Base-by-base conservation (phyloP, 805 yeast genomes). In the Ascoidea rubescens region DNA sequence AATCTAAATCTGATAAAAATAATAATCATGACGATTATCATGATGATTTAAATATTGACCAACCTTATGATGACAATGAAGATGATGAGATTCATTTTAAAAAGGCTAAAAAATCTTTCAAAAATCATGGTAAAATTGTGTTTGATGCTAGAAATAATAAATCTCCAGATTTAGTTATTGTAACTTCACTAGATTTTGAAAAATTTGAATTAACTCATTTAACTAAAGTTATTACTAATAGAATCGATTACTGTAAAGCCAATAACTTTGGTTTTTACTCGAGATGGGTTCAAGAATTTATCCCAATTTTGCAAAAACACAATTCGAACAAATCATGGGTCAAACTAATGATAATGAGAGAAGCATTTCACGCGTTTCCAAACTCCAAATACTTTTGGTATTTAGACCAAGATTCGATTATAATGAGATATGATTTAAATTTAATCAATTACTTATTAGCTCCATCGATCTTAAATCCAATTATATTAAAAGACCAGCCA, bases 341-440 rank as follows among this genome's bases (percentile, higher is more conserved):
- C 37, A 78, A 82, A 57, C 61, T 82, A 32, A 75, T 77, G 53
- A 64, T 82, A 46, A 64, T 87, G 63, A 75, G 95, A 55, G 93
- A 90, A 47, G 97, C 98, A n/a, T 80, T 91, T 83, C 79, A 78
- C 64, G 93, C 96, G 0, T 89, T 89, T 71, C 98, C 98, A 1
- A 72, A 82, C 49, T 85, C 96, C n/a, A 80, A 87, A 64, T 84
- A 87, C 72, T 82, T 90, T 62, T 87, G 97, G 93, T 90, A 80
- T 62, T 63, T 93, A 47, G 96, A 87, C 64, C 78, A 85, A 57
- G 80, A 83, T 60, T 80, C 91, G 0, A 67, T 88, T 51, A 80
- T 91, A 53, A 84, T 86, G 87, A 78, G 87, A 55, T 69, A 79
- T 53, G 75, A 76, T 50, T 70, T 83, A 45, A 79, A 86, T 54